These are phyloP conservation scores for Entoloma clypeatum DNA, from an alignment of 1,284 basidiomycete species.

Conservation along the genomic window DNA sequence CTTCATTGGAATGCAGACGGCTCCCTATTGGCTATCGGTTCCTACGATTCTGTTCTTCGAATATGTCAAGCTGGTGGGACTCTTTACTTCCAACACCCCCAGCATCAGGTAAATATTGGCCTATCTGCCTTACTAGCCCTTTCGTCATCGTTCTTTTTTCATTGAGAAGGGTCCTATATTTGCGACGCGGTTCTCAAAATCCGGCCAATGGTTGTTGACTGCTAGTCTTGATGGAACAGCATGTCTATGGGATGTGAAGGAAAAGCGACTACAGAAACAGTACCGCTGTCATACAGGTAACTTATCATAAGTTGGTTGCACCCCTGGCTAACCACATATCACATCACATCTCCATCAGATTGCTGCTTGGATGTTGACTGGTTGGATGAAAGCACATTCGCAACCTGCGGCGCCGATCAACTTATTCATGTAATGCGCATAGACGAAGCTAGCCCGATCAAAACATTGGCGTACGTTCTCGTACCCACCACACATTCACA, in stretches of 20 bases:
- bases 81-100: constrained; percentile 53
- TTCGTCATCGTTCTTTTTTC: constrained; percentile 20
- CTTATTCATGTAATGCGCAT: constrained; percentile 59
- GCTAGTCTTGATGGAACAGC: constrained; percentile 73
- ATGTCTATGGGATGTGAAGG: constrained; percentile 74
- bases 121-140: constrained; percentile 7
- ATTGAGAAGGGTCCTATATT: constrained; percentile 70
- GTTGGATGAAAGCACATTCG: constrained; percentile 70
- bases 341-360: constrained; percentile 36
- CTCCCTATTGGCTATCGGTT: constrained; percentile 68
- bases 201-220: constrained; percentile 64
- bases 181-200: constrained; percentile 66
- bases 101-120: constrained; percentile 54
- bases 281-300: constrained; percentile 66
- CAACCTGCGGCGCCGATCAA: constrained; percentile 69
- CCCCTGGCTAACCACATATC: constrained; percentile 15
- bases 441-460: constrained; percentile 47
- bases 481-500: constrained; percentile 4
- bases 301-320: constrained; percentile 14
- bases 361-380: constrained; percentile 81
- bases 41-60: constrained; percentile 67
- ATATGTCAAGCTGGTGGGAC: constrained; percentile 56
- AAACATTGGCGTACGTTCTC: constrained; percentile 50
- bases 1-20: constrained; percentile 73
- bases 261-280: constrained; percentile 56